Evolutionary conservation across 257 asterid genomes (phyloP).

Genomic region (Scutellaria baicalensis): DNA sequence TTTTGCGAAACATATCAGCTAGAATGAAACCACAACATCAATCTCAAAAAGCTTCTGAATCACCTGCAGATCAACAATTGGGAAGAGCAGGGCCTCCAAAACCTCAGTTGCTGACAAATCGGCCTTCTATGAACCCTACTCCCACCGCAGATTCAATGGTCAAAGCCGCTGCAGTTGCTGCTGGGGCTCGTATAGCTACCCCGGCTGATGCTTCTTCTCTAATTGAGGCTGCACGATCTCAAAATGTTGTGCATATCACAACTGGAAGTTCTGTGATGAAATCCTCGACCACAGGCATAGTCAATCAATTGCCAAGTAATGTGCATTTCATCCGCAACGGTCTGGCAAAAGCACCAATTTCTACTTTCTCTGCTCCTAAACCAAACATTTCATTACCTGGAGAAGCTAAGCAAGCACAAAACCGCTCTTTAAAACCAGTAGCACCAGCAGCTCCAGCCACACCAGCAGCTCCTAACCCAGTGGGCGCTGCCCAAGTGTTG

Average conservation of each 20-base stretch:
- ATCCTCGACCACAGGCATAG: conserved; percentile 35
- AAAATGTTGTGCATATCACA: conserved; percentile 52
- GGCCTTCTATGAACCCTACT: conserved; percentile 28
- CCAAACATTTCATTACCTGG: conserved; percentile 27
- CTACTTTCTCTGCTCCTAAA: conserved; percentile 27
- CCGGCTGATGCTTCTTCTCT: conserved; percentile 56
- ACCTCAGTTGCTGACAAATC: conserved; percentile 25
- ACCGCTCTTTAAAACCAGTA: conserved; percentile 27
- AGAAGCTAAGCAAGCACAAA: conserved; percentile 33
- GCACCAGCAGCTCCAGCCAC: conserved; percentile 16
- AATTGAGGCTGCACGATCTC: conserved; percentile 55
- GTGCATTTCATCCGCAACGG: conserved; percentile 72
- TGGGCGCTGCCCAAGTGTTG: conserved; percentile 12
- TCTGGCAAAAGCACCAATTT: conserved; percentile 44
- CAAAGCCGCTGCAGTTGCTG: conserved; percentile 83
- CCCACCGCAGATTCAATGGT: conserved; percentile 50
- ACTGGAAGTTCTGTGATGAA: conserved; percentile 47
- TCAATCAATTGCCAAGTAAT: conserved; percentile 63
- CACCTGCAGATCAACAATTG: conserved; percentile 13
- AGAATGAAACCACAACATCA: conserved; percentile 19
- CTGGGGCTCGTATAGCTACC: conserved; percentile 74
- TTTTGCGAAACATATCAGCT: conserved; percentile 27
- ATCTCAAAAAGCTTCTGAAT: conserved; percentile 16
- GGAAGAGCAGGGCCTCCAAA: conserved; percentile 24
- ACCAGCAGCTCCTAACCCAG: conserved; percentile 21